These are phyloP conservation scores for Jaltomata sinuosa DNA, from an alignment of 257 asterid genomes.

Conservation along the genomic window DNA sequence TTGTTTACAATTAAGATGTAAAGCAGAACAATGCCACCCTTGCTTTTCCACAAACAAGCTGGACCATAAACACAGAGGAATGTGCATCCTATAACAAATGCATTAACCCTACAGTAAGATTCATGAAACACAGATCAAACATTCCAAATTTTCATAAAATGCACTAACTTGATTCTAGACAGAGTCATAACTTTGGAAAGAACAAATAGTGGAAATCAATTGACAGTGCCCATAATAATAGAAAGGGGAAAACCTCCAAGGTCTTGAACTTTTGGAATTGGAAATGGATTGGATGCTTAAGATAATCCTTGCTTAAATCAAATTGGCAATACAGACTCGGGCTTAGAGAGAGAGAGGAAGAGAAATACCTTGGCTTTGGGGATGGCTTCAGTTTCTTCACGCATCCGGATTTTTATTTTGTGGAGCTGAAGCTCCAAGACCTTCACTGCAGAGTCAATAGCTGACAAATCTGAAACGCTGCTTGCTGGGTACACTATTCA, in stretches of 20 bases:
- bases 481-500: slow-evolving; percentile 74
- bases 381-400: slow-evolving; percentile 74
- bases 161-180: not conserved
- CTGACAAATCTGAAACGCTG: slow-evolving; percentile 65
- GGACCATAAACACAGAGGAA: not conserved
- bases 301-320: not conserved
- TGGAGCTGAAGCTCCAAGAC: slow-evolving; percentile 93
- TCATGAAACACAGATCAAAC: not conserved
- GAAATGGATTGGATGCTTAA: not conserved
- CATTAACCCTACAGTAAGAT: not conserved
- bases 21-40: not conserved
- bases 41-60: not conserved
- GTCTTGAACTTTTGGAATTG: not conserved
- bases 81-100: not conserved
- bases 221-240: not conserved
- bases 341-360: not conserved
- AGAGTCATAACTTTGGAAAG: not conserved
- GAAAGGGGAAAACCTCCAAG: not conserved
- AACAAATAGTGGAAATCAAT: not conserved
- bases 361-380: slow-evolving; percentile 75
- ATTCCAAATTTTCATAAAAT: not conserved
- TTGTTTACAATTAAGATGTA: not conserved
- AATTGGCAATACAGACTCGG: not conserved
- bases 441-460: slow-evolving; percentile 55
- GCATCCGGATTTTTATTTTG: slow-evolving; percentile 57